These are phyloP conservation scores for Trichophyton schoenleinii DNA, from an alignment of 2,329 filamentous ascomycete genomes.

Conservation along the genomic window DNA sequence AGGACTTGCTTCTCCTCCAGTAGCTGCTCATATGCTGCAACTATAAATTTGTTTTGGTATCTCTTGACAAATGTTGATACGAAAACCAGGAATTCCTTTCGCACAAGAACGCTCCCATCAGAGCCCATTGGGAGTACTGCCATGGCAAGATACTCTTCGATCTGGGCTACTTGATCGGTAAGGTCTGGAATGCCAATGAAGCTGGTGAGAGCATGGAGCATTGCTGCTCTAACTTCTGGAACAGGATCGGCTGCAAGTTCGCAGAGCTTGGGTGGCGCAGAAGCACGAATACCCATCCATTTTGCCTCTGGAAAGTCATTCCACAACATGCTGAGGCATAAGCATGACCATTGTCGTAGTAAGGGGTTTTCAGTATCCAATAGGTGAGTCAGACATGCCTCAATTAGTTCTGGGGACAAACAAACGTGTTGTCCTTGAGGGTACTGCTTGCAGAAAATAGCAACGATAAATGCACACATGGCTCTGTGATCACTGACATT, in stretches of 20 bases:
- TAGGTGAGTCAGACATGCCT: constrained; percentile 72
- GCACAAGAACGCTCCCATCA: constrained; percentile 86
- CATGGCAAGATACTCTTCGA: constrained; percentile 82
- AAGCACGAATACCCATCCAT: constrained; percentile 84
- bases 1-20: constrained; percentile 67
- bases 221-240: constrained; percentile 83
- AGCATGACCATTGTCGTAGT: constrained; percentile 84
- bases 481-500: constrained; percentile 91
- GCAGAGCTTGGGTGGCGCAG: constrained; percentile 69
- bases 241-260: constrained; percentile 72
- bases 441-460: constrained; percentile 93
- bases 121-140: constrained; percentile 83
- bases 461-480: constrained; percentile 96
- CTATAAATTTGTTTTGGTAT: constrained; percentile 84
- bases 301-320: constrained; percentile 82
- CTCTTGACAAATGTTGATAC: constrained; percentile 81
- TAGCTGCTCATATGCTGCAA: constrained; percentile 83
- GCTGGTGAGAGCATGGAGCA: constrained; percentile 84
- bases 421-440: constrained; percentile 85
- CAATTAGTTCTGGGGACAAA: constrained; percentile 79
- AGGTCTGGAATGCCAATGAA: constrained; percentile 89
- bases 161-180: constrained; percentile 78
- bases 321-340: constrained; percentile 94
- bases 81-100: constrained; percentile 86
- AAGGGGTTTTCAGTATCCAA: constrained; percentile 77